These are phyloP conservation scores for Cucurbita argyrosperma DNA, from an alignment of 306 rosid species.

Conservation along the genomic window DNA sequence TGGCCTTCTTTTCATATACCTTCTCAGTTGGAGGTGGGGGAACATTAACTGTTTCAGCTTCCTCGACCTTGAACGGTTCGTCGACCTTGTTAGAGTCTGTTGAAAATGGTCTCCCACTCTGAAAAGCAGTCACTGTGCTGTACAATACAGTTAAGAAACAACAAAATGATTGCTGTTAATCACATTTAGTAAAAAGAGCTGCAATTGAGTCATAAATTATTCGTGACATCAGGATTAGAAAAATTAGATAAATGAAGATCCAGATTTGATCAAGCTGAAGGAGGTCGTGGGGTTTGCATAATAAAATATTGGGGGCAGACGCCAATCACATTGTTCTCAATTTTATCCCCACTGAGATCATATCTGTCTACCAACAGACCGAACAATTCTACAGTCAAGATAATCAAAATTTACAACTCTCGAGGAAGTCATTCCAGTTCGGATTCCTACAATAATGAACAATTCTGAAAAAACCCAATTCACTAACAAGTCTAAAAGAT, in stretches of 20 bases:
- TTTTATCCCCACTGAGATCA: neutral
- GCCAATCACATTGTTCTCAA: neutral
- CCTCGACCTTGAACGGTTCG: slow-evolving; percentile 69
- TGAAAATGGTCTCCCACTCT: slow-evolving; percentile 35
- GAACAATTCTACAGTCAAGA: neutral
- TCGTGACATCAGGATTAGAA: neutral
- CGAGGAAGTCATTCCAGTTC: neutral
- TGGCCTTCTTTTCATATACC: slow-evolving; percentile 25
- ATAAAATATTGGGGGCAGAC: neutral
- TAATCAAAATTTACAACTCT: neutral
- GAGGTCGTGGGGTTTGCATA: neutral
- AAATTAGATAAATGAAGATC: neutral
- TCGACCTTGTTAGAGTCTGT: slow-evolving; percentile 58
- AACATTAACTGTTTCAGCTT: slow-evolving; percentile 69
- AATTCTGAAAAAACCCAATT: neutral
- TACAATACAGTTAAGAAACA: slow-evolving; percentile 1
- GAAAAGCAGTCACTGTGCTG: slow-evolving; percentile 34
- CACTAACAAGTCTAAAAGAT: neutral
- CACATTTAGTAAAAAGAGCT: neutral
- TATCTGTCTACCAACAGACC: neutral
- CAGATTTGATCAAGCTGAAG: neutral
- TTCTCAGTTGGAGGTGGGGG: slow-evolving; percentile 80
- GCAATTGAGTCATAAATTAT: neutral
- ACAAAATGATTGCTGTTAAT: neutral
- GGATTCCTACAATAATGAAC: neutral